Conservation (phyloP, 768 basidiomycete species). For the Austroboletus festivus region DNA sequence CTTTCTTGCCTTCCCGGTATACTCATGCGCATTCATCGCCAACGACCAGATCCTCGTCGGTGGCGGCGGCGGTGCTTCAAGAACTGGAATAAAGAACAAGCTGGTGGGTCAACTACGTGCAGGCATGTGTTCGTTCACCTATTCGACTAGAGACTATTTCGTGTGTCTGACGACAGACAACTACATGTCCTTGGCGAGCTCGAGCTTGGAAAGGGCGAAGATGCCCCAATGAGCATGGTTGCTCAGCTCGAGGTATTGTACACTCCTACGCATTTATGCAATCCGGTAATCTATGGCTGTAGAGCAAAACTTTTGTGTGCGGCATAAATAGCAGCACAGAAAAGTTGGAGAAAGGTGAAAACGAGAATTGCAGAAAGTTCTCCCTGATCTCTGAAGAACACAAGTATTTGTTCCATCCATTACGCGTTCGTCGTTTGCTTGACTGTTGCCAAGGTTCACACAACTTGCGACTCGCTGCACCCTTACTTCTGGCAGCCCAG, state of each 20-base stretch:
- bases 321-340: slow-evolving; percentile 82
- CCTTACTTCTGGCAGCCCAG: slow-evolving; percentile 52
- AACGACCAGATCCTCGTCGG: slow-evolving; percentile 75
- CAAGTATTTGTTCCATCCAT: slow-evolving; percentile 43
- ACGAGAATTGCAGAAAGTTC: slow-evolving; percentile 84
- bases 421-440: slow-evolving; percentile 10
- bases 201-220: slow-evolving; percentile 77
- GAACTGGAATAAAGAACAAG: slow-evolving; percentile 92
- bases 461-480: slow-evolving; percentile 53
- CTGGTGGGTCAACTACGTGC: slow-evolving; percentile 45
- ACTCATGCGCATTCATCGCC: slow-evolving; percentile 77
- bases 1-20: slow-evolving; percentile 84
- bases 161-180: slow-evolving; percentile 48
- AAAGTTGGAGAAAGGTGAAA: slow-evolving; percentile 59
- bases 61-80: slow-evolving; percentile 85
- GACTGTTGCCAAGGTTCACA: slow-evolving; percentile 13
- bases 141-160: slow-evolving; percentile 60
- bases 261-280: neutral
- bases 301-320: slow-evolving; percentile 63
- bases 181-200: slow-evolving; percentile 63
- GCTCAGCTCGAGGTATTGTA: slow-evolving; percentile 53
- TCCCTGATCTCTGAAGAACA: slow-evolving; percentile 43
- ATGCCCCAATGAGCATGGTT: slow-evolving; percentile 96
- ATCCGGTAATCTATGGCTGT: slow-evolving; percentile 3
- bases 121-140: slow-evolving; percentile 3